Evolutionary conservation across 2,329 filamentous ascomycete species (phyloP), one percentile per base, ranked within the genome.

Genomic region (Xylariaceae sp.): DNA sequence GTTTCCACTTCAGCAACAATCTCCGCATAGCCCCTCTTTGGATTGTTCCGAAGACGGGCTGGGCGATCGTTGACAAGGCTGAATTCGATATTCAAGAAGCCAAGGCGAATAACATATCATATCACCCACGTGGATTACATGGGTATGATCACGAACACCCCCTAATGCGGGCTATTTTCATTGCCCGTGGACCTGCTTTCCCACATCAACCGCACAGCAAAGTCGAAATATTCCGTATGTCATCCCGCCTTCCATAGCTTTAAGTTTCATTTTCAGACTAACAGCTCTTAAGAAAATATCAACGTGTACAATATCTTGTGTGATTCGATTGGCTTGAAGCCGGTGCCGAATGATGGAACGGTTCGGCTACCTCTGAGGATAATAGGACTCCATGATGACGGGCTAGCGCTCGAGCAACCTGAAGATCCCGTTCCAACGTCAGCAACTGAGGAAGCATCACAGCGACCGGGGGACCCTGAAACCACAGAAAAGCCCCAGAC

Each of bases 271-370:
- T 18, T 43, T 52, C 42, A 8, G 46, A 36, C 48, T 72, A 67
- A 72, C 66, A 32, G 10, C 2, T 5, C 5, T 21, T 63, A 92
- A n/a, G 88, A 96, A 81, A 97, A 97, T 61, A 92, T 84, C 55
- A 88, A 96, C 65, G 88, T 97, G 8, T 97, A 97, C 73, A 96
- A 96, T 65, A 89, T 97, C 58, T 72, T 97, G 42, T 96, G 92
- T 68, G 92, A 96, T 71, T 92, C 89, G 0, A 72, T 97, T 22
- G 85, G 86, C 12, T 74, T 97, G 53, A 70, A 67, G 2, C 88
- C 91, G 0, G 78, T 79, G 50, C 82, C 88, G 1, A 96, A 96
- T 68, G 97, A 97, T 66, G 92, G 92, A 47, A 96, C 91, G 0
- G 73, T 96, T 5, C 79, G 85, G 10, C 77, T 92, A 12, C 88